Conservation (phyloP, 169 alveolate genomes). For the Plasmodium malariae region DNA sequence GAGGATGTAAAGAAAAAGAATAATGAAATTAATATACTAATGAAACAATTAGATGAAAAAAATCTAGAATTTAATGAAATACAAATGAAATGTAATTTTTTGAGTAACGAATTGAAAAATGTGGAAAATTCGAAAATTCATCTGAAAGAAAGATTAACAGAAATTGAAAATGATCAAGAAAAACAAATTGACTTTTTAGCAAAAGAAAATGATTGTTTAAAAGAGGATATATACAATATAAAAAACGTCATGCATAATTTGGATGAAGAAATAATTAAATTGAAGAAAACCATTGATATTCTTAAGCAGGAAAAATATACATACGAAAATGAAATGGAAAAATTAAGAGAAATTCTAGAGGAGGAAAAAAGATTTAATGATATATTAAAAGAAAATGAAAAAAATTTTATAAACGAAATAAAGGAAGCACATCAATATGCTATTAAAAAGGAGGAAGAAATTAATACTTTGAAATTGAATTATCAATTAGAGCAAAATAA, state of each 20-base stretch:
- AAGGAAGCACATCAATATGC: conserved; percentile 77
- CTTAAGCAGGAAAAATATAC: conserved; percentile 50
- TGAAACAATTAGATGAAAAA: conserved; percentile 72
- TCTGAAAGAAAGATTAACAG: conserved; percentile 54
- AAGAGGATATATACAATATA: conserved; percentile 42
- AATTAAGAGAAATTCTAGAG: conserved; percentile 67
- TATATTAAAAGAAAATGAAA: conserved; percentile 70
- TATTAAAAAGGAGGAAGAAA: conserved; percentile 60
- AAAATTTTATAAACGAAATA: conserved; percentile 71
- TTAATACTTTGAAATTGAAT: conserved; percentile 20
- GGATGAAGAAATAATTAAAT: conserved; percentile 55
- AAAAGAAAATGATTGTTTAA: conserved; percentile 66
- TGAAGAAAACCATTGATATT: conserved; percentile 31
- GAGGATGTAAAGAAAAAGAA: conserved; percentile 74
- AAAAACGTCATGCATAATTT: conserved; percentile 46
- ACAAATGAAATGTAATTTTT: conserved; percentile 63
- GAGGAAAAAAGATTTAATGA: conserved; percentile 72
- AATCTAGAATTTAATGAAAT: conserved; percentile 62
- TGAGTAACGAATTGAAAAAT: conserved; percentile 50
- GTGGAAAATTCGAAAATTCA: conserved; percentile 36
- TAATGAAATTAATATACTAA: conserved; percentile 39
- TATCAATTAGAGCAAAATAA: conserved; percentile 49
- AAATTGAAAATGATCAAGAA: conserved; percentile 45
- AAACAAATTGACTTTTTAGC: conserved; percentile 39
- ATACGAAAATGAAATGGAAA: conserved; percentile 63